Base-by-base conservation (phyloP, 1,139 yeast species). In the Debaryomycetaceae sp. region DNA sequence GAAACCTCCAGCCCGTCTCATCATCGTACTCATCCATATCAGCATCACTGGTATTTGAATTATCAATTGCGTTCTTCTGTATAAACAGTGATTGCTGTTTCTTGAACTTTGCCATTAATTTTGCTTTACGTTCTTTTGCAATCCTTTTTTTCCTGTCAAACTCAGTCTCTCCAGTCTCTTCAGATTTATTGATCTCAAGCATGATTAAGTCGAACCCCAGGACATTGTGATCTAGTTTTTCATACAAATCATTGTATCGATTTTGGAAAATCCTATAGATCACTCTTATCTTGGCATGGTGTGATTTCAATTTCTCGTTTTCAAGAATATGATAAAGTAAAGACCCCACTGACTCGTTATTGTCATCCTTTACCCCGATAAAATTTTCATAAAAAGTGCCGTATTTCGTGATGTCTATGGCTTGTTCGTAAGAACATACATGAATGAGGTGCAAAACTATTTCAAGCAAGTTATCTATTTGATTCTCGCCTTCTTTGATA, bases 81-180 rank as follows among this genome's bases (percentile, higher is more conserved):
- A 85, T 78, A 62, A 91, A 91, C 63, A 73, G 76, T 13, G 77
- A 68, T 57, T 90, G 97, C 55, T 89, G 96, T 52, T 80, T 81
- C 48, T 83, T 83, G 63, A 93, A 81, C 51, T 85, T 89, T 1
- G 83, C 89, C 77, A 91, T 64, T 39, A 91, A 74, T 55, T 82
- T 86, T 6, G 78, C 80, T 56, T 85, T 88, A 51, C 95, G 78
- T 45, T 79, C 84, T 54, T 81, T 77, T 0, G 97, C 98, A 27
- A 80, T 55, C 42, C 82, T 70, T 63, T 82, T 87, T 60, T 83
- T 85, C 35, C 78, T 74, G 42, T 80, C 88, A 35, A 71, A 62
- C 35, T 76, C 86, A 20, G 74, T 67, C 45, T 75, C 76, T 7
- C 60, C 51, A 7, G 43, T 47, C 5, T 50, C 49, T 4, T 55